phyloP scores from a whole-genome alignment of 306 rosid genomes.

The Rosa chinensis region DNA sequence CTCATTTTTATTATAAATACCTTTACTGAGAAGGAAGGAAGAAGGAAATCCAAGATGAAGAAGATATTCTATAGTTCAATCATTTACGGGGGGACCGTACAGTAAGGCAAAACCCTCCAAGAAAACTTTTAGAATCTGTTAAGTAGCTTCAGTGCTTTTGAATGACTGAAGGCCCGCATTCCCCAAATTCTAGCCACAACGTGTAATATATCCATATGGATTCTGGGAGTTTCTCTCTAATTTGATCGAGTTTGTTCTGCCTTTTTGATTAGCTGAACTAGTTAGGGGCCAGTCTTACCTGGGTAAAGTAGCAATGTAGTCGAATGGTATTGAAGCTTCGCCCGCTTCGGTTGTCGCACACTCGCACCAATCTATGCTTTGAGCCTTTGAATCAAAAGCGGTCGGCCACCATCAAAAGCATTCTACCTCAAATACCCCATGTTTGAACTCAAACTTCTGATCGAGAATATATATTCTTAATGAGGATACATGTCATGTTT shows the following conservation, averaged over 20 bases:
- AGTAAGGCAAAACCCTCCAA: not conserved
- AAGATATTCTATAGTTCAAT: not conserved
- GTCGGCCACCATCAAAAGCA: no score
- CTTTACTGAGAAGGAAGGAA: no score
- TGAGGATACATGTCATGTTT: no score
- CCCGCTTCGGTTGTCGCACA: no score
- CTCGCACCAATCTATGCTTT: no score
- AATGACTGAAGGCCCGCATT: not conserved
- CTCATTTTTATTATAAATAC: not conserved
- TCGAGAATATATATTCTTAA: no score
- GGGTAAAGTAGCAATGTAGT: no score
- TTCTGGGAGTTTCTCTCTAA: not conserved
- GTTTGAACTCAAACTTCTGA: no score
- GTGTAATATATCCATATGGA: not conserved
- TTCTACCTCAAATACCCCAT: no score
- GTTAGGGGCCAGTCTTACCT: no score
- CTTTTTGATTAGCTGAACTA: not conserved
- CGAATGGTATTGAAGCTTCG: no score
- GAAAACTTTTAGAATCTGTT: not conserved
- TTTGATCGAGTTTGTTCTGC: not conserved
- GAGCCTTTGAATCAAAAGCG: no score
- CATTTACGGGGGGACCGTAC: not conserved
- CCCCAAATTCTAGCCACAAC: not conserved
- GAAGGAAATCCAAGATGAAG: not conserved
- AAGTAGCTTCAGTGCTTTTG: not conserved